A percentile compares a stretch with the other conserved stretches of the same genome.
Conservation (phyloP, 176 grass and related monocot species). For the Bolboschoenus planiculmis region DNA sequence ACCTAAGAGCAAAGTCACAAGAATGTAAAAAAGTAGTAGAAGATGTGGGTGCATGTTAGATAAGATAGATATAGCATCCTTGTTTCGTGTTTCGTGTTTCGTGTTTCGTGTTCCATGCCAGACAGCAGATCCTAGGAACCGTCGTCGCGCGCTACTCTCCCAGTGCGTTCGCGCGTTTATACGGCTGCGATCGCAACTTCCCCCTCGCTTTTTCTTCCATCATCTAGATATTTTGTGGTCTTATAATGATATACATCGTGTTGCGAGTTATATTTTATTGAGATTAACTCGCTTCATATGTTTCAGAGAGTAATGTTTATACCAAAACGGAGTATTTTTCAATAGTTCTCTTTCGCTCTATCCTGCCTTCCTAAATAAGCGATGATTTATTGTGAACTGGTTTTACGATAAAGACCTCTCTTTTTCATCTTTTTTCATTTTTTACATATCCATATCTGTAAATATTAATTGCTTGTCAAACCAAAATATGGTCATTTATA, state of each 20-base stretch:
- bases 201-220: background rate
- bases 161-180: slow-evolving; percentile 19
- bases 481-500: background rate
- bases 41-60: background rate
- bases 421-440: background rate
- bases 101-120: background rate
- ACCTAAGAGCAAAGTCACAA: background rate
- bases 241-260: background rate
- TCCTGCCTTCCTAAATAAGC: background rate
- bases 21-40: background rate
- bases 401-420: background rate
- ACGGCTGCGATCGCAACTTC: slow-evolving; percentile 15
- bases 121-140: background rate
- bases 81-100: background rate
- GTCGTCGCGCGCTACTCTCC: background rate
- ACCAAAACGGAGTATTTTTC: background rate
- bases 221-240: background rate
- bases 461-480: background rate
- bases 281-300: background rate
- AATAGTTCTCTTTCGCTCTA: background rate
- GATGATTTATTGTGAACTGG: background rate
- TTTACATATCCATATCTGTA: background rate
- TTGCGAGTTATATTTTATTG: background rate
- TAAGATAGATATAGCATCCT: background rate
- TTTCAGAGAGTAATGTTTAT: background rate